phyloP scores from a whole-genome alignment of 768 basidiomycete genomes.

The Lentinula boryana region DNA sequence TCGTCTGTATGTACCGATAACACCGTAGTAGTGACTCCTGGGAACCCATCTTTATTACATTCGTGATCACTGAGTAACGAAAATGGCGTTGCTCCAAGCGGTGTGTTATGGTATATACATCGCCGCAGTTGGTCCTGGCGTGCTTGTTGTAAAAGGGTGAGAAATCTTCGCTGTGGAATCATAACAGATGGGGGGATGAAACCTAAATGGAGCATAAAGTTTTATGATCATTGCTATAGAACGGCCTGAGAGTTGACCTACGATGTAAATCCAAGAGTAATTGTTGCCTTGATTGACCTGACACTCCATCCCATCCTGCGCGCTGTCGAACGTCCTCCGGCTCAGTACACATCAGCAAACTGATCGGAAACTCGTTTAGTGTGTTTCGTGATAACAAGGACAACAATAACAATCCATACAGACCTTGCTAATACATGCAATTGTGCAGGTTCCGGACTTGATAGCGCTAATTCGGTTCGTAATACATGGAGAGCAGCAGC shows the following conservation, averaged over 20 bases:
- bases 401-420: slow-evolving; percentile 11
- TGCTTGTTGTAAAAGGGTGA: slow-evolving; percentile 82
- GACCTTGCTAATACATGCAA: slow-evolving; percentile 88
- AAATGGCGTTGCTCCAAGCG: slow-evolving; percentile 47
- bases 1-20: slow-evolving; percentile 86
- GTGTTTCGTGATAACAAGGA: slow-evolving; percentile 6
- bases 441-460: slow-evolving; percentile 73
- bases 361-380: slow-evolving; percentile 24
- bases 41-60: slow-evolving; percentile 79
- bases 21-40: slow-evolving; percentile 78
- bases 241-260: slow-evolving; percentile 26
- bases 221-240: neutral
- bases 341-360: slow-evolving; percentile 90
- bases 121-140: slow-evolving; percentile 69
- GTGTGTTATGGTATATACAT: slow-evolving; percentile 85
- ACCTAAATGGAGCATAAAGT: slow-evolving; percentile 35
- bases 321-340: slow-evolving; percentile 75
- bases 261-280: slow-evolving; percentile 81
- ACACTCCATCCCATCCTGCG: slow-evolving; percentile 87
- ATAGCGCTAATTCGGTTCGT: slow-evolving; percentile 81
- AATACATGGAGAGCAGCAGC: slow-evolving; percentile 81
- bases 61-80: slow-evolving; percentile 87
- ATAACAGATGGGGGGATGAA: slow-evolving; percentile 89
- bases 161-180: slow-evolving; percentile 87
- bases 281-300: slow-evolving; percentile 68